These are phyloP conservation scores for Fusarium ambrosium DNA, from an alignment of 2,329 filamentous ascomycete species.

Conservation along the genomic window DNA sequence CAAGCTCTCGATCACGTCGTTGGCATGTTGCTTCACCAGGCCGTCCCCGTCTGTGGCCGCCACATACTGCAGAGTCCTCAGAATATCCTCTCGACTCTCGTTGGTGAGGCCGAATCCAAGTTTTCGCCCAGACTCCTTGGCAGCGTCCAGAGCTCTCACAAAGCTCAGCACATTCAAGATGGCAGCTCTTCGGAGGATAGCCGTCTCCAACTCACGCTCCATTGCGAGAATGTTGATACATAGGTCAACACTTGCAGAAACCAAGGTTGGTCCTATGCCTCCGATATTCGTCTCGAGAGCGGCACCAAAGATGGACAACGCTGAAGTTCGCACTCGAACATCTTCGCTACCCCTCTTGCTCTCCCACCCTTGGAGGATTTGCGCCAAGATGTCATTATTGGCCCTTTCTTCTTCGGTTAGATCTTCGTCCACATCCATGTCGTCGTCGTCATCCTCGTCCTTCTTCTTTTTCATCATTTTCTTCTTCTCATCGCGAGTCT, in stretches of 20 bases:
- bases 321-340: conserved; percentile 76
- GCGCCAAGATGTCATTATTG: conserved; percentile 65
- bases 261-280: conserved; percentile 66
- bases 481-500: conserved; percentile 64
- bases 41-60: conserved; percentile 75
- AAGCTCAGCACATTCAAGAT: conserved; percentile 74
- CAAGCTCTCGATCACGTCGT: conserved; percentile 75
- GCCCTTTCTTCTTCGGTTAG: conserved; percentile 58
- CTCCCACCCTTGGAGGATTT: conserved; percentile 77
- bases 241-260: conserved; percentile 72
- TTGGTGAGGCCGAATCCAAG: conserved; percentile 68
- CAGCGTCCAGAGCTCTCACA: conserved; percentile 69
- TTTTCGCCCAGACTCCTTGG: conserved; percentile 59
- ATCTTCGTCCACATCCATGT: conserved; percentile 62
- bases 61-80: conserved; percentile 73
- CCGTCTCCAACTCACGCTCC: conserved; percentile 71
- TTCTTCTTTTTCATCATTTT: conserved; percentile 61
- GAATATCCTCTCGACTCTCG: conserved; percentile 71
- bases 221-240: conserved; percentile 73
- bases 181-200: conserved; percentile 76
- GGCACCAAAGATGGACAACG: conserved; percentile 73
- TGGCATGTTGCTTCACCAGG: conserved; percentile 75
- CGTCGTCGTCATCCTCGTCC: conserved; percentile 64
- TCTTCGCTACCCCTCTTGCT: conserved; percentile 76
- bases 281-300: conserved; percentile 72